Evolutionary conservation across 2,329 filamentous ascomycete genomes (phyloP).

Genomic region (Colletotrichum lini): DNA sequence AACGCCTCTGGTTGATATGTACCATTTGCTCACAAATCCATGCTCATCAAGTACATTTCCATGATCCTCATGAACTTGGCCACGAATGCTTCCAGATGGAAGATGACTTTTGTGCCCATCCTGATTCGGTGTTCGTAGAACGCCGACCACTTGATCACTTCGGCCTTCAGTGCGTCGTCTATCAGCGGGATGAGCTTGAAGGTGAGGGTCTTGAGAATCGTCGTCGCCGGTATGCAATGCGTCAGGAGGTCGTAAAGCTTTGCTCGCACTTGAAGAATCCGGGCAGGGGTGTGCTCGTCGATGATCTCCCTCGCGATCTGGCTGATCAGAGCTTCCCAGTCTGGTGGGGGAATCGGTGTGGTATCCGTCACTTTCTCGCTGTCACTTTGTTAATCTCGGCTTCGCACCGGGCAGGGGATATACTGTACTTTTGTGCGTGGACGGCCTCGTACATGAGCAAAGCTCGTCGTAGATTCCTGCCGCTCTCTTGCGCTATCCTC

Average conservation of each 20-base stretch:
- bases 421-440: slow-evolving; percentile 91
- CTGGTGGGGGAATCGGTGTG: slow-evolving; percentile 92
- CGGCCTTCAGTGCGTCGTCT: slow-evolving; percentile 90
- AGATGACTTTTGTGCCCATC: slow-evolving; percentile 94
- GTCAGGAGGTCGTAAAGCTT: slow-evolving; percentile 98
- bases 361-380: slow-evolving; percentile 92
- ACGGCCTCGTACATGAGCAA: slow-evolving; percentile 98
- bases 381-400: slow-evolving; percentile 49
- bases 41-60: slow-evolving; percentile 92
- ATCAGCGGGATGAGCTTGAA: slow-evolving; percentile 92
- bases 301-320: slow-evolving; percentile 95
- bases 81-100: slow-evolving; percentile 97
- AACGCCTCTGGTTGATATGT: slow-evolving; percentile 45
- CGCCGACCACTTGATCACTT: slow-evolving; percentile 95
- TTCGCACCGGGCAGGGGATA: not conserved
- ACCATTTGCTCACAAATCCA: slow-evolving; percentile 71
- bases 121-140: slow-evolving; percentile 98
- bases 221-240: slow-evolving; percentile 96
- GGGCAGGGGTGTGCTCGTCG: slow-evolving; percentile 89
- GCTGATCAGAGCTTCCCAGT: slow-evolving; percentile 94
- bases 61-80: slow-evolving; percentile 98
- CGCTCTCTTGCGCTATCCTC: slow-evolving; percentile 91
- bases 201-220: slow-evolving; percentile 92
- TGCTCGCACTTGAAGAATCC: slow-evolving; percentile 88
- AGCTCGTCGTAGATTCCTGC: slow-evolving; percentile 89